Evolutionary conservation across 306 rosid genomes (phyloP), one percentile per base, ranked within the genome.

Genomic region (Ziziphus jujuba): DNA sequence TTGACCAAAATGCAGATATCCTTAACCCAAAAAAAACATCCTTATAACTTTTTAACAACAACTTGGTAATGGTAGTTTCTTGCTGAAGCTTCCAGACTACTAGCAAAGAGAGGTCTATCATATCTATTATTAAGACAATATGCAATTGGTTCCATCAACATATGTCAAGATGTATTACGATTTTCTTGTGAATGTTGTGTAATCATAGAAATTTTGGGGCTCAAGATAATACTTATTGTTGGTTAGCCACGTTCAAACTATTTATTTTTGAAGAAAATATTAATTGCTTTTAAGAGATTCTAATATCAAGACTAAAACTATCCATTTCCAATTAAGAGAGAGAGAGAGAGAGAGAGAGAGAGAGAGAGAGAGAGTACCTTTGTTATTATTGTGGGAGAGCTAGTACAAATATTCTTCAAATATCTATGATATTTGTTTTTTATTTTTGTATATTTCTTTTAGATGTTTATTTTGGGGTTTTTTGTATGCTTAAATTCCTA

Each of bases 371-470:
- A 14, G 57, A 6, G 2, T 81, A 45, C 36, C 56, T 28, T 28
- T 28, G 33, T 28, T 28, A 28, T 48, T 45, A 45, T 63, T 73
- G 55, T 56, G 23, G 45, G 65, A 48, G 65, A 54, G 20, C n/a
- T 45, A 40, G 67, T 28, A 45, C 12, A 52, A 72, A 38, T 47
- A 43, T 20, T 59, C 51, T 56, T 16, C 34, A 35, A 20, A 56
- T 54, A 15, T 54, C 57, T 24, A 9, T 15, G 2, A 34, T 24
- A 54, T 19, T 23, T 20, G 4, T 44, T 19, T 19, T 54, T 43
- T 34, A 44, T 4, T 54, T 22, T 15, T 45, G 38, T 35, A 35
- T 13, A 59, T 8, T 10, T 36, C 5, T 59, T 36, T 17, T 35
- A 36, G 13, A 31, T 34, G 9, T 9, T 31, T 59, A 56, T 38